Conservation (phyloP, 1,139 yeast genomes). For the Kodamaea arcana region DNA sequence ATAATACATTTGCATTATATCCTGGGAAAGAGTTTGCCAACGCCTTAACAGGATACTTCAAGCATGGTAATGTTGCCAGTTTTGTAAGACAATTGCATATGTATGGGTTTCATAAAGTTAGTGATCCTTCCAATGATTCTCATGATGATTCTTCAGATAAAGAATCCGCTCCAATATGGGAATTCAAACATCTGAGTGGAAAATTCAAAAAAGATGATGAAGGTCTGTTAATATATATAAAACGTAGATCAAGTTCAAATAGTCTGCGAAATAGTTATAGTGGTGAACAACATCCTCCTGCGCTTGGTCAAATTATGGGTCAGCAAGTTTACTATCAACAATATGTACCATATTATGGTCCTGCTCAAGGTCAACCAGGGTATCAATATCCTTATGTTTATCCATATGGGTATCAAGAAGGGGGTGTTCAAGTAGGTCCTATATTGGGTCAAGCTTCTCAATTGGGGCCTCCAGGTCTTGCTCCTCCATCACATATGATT, state of each 20-base stretch:
- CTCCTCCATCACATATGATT: no score
- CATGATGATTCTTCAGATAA: constrained; percentile 16
- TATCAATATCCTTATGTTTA: neutral
- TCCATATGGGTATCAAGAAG: neutral
- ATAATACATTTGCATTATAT: constrained; percentile 56
- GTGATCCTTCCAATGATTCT: constrained; percentile 25
- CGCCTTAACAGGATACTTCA: constrained; percentile 41
- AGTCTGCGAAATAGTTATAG: constrained; percentile 7
- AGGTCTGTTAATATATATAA: constrained; percentile 58
- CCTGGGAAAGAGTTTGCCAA: constrained; percentile 52
- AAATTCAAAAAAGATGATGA: constrained; percentile 74
- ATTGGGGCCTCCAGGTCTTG: no score
- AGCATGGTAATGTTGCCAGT: constrained; percentile 46
- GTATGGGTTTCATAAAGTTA: constrained; percentile 53
- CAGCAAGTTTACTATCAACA: constrained; percentile 7
- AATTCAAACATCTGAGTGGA: constrained; percentile 81
- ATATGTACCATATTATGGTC: constrained; percentile 8
- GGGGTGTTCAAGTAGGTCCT: neutral
- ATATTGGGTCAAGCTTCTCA: no score
- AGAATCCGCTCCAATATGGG: constrained; percentile 57
- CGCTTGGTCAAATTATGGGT: constrained; percentile 3
- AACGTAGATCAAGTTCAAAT: constrained; percentile 52
- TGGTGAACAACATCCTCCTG: constrained; percentile 3
- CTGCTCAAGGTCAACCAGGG: constrained; percentile 2
- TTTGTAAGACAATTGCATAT: constrained; percentile 47